Evolutionary conservation across 1,284 basidiomycete genomes (phyloP).

Genomic region (Ustilago shanxiensis): DNA sequence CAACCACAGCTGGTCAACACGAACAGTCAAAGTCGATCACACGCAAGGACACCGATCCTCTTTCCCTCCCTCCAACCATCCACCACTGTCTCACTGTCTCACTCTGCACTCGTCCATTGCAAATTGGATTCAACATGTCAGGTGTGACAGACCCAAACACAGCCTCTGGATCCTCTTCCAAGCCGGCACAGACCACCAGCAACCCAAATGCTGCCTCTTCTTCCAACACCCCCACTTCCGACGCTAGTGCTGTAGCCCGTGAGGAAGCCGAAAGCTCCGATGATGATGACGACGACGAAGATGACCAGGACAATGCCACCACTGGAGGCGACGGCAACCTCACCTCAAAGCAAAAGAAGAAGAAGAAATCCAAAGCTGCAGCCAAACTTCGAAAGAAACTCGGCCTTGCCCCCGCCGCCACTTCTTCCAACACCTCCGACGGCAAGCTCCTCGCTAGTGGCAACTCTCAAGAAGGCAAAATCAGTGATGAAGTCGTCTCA

Average conservation of each 20-base stretch:
- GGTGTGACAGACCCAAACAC: slow-evolving; percentile 1
- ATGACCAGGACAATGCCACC: not conserved
- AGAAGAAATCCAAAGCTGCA: slow-evolving; percentile 62
- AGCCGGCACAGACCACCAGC: not conserved
- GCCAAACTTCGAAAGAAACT: slow-evolving; percentile 62
- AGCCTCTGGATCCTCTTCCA: not conserved
- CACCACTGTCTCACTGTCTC: not conserved
- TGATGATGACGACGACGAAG: slow-evolving; percentile 16
- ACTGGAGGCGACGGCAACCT: slow-evolving; percentile 13
- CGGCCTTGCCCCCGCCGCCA: slow-evolving; percentile 27
- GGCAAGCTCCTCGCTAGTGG: slow-evolving; percentile 41
- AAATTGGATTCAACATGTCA: slow-evolving; percentile 5
- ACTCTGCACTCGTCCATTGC: not conserved
- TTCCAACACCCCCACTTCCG: not conserved
- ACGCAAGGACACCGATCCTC: not conserved
- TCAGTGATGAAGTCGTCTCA: slow-evolving; percentile 56
- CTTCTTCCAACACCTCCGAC: slow-evolving; percentile 8
- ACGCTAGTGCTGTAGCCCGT: not conserved
- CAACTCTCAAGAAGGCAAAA: slow-evolving; percentile 29
- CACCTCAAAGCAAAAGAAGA: slow-evolving; percentile 56
- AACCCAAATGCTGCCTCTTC: slow-evolving; percentile 4
- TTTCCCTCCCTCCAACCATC: not conserved
- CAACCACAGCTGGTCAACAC: no score
- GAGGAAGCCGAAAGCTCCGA: slow-evolving; percentile 26
- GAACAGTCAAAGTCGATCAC: not conserved